These are phyloP conservation scores for Aschersonia sp. DNA, from an alignment of 2,329 filamentous ascomycete genomes.

Conservation along the genomic window DNA sequence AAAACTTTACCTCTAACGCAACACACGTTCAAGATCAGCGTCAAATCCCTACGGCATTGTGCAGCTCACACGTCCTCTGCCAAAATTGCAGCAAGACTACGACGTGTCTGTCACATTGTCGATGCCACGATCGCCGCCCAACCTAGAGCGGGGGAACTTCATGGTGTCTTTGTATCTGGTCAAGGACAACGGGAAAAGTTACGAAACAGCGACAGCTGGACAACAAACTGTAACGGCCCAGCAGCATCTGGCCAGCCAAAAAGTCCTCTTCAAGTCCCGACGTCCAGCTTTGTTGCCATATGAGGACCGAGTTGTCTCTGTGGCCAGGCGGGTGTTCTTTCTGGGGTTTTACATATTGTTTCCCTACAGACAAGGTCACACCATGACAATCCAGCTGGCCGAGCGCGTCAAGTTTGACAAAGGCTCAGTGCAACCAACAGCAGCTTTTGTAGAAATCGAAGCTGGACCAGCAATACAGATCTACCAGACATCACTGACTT, in stretches of 20 bases:
- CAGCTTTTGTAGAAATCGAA: conserved; percentile 49
- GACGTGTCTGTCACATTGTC: conserved; percentile 64
- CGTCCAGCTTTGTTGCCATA: conserved; percentile 73
- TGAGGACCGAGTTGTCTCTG: conserved; percentile 51
- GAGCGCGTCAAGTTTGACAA: conserved; percentile 52
- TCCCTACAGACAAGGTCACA: conserved; percentile 47
- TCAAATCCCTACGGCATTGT: conserved; percentile 38
- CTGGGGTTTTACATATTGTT: conserved; percentile 58
- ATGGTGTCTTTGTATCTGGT: conserved; percentile 75
- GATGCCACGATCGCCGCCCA: conserved; percentile 64
- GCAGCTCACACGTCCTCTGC: conserved; percentile 28
- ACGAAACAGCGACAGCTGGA: not conserved
- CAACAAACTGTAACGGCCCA: conserved; percentile 8
- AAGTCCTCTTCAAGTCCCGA: conserved; percentile 46
- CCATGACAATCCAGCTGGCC: conserved; percentile 53
- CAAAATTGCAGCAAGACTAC: conserved; percentile 66
- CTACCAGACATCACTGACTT: conserved; percentile 52
- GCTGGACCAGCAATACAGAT: conserved; percentile 58
- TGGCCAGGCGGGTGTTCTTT: conserved; percentile 43
- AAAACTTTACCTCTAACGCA: conserved; percentile 3
- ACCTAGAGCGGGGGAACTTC: conserved; percentile 74
- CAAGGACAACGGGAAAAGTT: conserved; percentile 11
- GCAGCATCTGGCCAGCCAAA: conserved; percentile 18
- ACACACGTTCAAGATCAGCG: conserved; percentile 21
- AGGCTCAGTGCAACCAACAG: conserved; percentile 24